These are phyloP conservation scores for Cenococcum geophilum DNA, from an alignment of 495 filamentous ascomycete genomes.

Conservation along the genomic window DNA sequence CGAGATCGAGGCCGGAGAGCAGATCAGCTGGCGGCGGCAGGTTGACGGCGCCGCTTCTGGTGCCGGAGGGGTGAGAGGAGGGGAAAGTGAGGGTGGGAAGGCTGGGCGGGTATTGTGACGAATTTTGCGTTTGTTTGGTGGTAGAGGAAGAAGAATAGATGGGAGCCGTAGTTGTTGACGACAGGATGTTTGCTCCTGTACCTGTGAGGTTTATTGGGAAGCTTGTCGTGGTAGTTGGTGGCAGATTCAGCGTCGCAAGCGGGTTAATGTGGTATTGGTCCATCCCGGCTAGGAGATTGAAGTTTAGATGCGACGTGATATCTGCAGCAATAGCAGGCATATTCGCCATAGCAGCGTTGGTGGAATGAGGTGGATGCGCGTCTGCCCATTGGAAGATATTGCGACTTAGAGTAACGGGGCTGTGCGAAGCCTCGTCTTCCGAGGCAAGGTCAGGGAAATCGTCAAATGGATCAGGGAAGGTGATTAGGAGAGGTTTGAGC, in stretches of 20 bases:
- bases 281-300: slow-evolving; percentile 11
- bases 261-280: slow-evolving; percentile 29
- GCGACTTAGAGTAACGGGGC: slow-evolving; percentile 34
- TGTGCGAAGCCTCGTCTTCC: slow-evolving; percentile 17
- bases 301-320: slow-evolving; percentile 7
- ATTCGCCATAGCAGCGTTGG: background rate
- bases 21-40: slow-evolving; percentile 27
- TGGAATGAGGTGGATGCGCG: slow-evolving; percentile 14
- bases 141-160: slow-evolving; percentile 5
- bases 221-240: slow-evolving; percentile 7
- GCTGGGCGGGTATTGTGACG: slow-evolving; percentile 5
- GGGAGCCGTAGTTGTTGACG: background rate
- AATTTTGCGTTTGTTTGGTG: slow-evolving; percentile 9
- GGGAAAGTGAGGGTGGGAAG: slow-evolving; percentile 20
- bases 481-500: slow-evolving; percentile 14
- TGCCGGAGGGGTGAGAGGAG: slow-evolving; percentile 11
- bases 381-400: slow-evolving; percentile 35
- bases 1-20: slow-evolving; percentile 19
- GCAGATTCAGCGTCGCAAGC: slow-evolving; percentile 27
- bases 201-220: background rate
- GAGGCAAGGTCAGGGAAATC: slow-evolving; percentile 28
- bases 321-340: background rate
- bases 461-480: slow-evolving; percentile 19
- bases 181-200: background rate
- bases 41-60: slow-evolving; percentile 17